Percentiles rank a stretch among this genome's conserved stretches.
These are phyloP conservation scores for Penicillium malachiteum DNA, from an alignment of 495 filamentous ascomycete genomes.

Conservation along the genomic window DNA sequence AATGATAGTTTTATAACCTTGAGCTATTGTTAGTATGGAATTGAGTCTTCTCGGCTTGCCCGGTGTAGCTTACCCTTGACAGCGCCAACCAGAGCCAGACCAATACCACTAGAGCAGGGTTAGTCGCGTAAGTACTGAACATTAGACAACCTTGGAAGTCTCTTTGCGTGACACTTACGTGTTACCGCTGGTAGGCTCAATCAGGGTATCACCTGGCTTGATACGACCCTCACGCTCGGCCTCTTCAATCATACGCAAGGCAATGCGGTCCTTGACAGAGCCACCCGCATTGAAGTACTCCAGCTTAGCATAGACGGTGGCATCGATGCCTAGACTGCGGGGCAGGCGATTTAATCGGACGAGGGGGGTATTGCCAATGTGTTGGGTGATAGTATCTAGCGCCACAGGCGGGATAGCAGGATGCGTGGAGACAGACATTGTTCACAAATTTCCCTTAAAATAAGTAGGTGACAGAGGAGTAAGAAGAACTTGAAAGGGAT, in stretches of 20 bases:
- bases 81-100: constrained; percentile 87
- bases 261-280: constrained; percentile 97
- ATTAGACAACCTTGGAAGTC: too few species aligned
- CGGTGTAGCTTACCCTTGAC: constrained; percentile 65
- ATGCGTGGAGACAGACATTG: constrained; percentile 21
- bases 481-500: neutral
- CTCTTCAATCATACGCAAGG: constrained; percentile 95
- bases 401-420: constrained; percentile 25
- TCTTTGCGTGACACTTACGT: constrained; percentile 55
- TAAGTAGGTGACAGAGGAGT: neutral
- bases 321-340: constrained; percentile 82
- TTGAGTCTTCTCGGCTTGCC: neutral
- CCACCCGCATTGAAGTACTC: constrained; percentile 98
- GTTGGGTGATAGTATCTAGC: constrained; percentile 59
- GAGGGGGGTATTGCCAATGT: constrained; percentile 93
- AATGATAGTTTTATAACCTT: constrained; percentile 93
- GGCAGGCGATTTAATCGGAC: constrained; percentile 91
- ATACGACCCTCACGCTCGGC: constrained; percentile 89
- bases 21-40: constrained; percentile 1
- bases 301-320: constrained; percentile 88
- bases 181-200: constrained; percentile 97
- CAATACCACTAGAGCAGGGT: constrained; percentile 68
- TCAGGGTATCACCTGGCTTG: constrained; percentile 94
- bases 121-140: too few species aligned
- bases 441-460: neutral